phyloP scores from a whole-genome alignment of 2,329 filamentous ascomycete genomes.

The Rhytidhysteron rufulum region DNA sequence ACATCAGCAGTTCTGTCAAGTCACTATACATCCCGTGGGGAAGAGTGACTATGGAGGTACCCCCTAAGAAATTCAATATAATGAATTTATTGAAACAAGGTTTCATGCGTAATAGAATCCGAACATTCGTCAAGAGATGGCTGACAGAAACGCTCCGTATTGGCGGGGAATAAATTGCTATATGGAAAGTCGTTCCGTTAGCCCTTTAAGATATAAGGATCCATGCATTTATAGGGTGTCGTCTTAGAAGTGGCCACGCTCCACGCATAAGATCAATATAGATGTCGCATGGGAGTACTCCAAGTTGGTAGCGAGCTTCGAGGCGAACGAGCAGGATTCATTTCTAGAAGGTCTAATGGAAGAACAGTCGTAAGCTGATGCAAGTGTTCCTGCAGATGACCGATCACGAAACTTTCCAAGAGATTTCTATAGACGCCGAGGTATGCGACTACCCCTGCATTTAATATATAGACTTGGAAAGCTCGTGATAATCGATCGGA shows the following conservation, averaged over 20 bases:
- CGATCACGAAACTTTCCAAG: neutral
- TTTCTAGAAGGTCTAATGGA: neutral
- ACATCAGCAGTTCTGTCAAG: neutral
- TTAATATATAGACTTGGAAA: no score
- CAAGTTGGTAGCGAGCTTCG: no score
- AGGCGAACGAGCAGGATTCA: neutral
- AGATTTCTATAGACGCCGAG: neutral
- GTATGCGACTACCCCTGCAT: neutral
- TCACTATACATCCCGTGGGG: neutral
- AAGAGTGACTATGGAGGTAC: neutral
- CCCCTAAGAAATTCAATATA: neutral
- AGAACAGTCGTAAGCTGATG: neutral
- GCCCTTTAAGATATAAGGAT: neutral
- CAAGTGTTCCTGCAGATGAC: neutral
- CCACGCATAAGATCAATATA: no score
- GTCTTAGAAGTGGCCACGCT: no score
- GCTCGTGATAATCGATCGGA: no score
- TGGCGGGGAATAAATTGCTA: conserved; percentile 1
- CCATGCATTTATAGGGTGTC: no score
- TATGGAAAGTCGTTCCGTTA: conserved; percentile 3
- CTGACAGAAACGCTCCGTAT: neutral
- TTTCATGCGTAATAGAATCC: neutral
- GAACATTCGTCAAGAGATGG: neutral
- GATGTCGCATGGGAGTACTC: no score
- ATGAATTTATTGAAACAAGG: neutral